Conservation (phyloP, 805 yeast genomes). For the Grigorovia yakushimaensis region DNA sequence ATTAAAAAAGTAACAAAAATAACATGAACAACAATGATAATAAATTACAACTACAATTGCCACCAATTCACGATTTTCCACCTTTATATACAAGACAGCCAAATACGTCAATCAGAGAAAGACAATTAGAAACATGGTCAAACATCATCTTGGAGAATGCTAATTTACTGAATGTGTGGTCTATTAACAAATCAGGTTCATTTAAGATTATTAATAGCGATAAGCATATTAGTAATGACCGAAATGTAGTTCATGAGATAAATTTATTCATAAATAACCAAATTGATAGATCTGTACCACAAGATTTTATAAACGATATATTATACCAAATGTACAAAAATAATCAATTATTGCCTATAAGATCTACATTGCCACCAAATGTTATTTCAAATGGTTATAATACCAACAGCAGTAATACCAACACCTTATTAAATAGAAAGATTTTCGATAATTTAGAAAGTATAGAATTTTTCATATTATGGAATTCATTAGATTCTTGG, state of each 20-base stretch:
- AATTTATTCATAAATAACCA: constrained; percentile 41
- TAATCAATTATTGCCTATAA: constrained; percentile 40
- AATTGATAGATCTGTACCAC: constrained; percentile 45
- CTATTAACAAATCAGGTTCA: constrained; percentile 31
- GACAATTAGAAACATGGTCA: constrained; percentile 76
- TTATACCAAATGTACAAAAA: constrained; percentile 46
- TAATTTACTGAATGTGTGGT: constrained; percentile 45
- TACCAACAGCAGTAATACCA: background rate
- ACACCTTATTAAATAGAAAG: background rate
- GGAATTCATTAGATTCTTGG: constrained; percentile 68
- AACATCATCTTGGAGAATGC: constrained; percentile 55
- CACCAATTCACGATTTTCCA: constrained; percentile 65
- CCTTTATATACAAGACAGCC: constrained; percentile 90
- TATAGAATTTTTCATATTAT: constrained; percentile 39
- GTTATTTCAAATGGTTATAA: background rate
- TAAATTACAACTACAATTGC: constrained; percentile 19
- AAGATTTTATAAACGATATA: constrained; percentile 46
- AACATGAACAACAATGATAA: background rate
- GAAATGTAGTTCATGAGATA: too few relatives aligned
- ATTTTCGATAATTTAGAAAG: background rate
- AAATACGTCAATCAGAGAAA: constrained; percentile 62
- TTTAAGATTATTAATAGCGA: constrained; percentile 3
- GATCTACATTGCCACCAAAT: background rate
- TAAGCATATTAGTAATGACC: constrained; percentile 4
- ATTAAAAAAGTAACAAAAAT: background rate